Evolutionary conservation across 2,329 filamentous ascomycete species (phyloP), one percentile per base, ranked within the genome.

Genomic region (Biscogniauxia sp.): DNA sequence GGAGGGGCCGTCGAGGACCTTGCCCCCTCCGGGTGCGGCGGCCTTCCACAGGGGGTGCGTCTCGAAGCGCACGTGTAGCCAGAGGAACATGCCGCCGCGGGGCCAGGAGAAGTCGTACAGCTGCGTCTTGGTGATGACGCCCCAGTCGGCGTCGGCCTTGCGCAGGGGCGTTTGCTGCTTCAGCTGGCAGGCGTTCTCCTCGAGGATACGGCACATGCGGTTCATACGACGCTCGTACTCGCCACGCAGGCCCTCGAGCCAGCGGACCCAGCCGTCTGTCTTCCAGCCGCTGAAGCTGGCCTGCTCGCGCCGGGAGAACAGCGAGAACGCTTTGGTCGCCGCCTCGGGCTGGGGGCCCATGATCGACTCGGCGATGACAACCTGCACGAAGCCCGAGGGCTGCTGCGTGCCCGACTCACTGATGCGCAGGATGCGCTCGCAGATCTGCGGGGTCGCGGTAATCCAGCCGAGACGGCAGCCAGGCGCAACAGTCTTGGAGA

Each of bases 391-490:
- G 19, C 93, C 94, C 0, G 89, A 94, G 0, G 93, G 93, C 66
- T 94, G 90, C 70, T 94, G 89, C 0, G 93, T 96, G 19, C 84
- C 84, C 0, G 85, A 82, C 75, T 97, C 93, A 20, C 87, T 88
- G 69, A 96, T 89, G 58, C 89, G 88, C 17, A 80, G 66, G 51
- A 95, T 78, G 6, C 90, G 86, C 74, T 96, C 91, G 53, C 93
- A 82, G 54, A 97, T 79, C 0, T 79, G 86, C 1, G 93, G 92
- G 70, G 96, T 90, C 0, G 90, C 88, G 0, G 93, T 96, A 66
- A 97, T 88, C 92, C 93, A 97, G 50, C 94, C 94, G 1, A 97
- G 79, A 28, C 94, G 88, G 72, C 92, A 96, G 1, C 94, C 94
- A 0, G 94, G 94, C 0, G 93, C 93, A 19, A 97, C 84, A 0